Evolutionary conservation across 1,284 basidiomycete species (phyloP), one percentile per base, ranked within the genome.

Genomic region (Lentinula novae-zelandiae): DNA sequence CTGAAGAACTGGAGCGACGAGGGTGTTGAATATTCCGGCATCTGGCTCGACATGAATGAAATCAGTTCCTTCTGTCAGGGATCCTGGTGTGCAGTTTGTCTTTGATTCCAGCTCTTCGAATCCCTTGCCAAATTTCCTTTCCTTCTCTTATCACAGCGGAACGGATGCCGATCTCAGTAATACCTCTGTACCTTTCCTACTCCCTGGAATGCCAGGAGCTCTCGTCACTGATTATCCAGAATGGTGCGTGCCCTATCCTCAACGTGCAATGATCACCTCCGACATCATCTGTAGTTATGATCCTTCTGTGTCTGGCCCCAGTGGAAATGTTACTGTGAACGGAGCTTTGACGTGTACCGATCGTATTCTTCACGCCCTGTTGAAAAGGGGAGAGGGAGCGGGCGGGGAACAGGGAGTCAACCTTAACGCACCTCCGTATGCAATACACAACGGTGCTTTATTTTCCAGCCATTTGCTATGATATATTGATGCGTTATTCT

Each of bases 41-140:
- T 90, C 57, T 92, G 89, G 90, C 76, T 90, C 0, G 90, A 92
- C 70, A 89, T 90, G 86, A 89, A 89, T 58, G 87, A 89, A 65
- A 76, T 79, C 12, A 82, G 80, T 44, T 86, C 84, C 2, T 88
- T 89, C 70, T 88, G 86, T 69, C 75, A 80, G 57, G 77, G 81
- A 34, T 85, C 85, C 36, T 88, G 87, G 86, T 85, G 62, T 60
- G 80, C n/a, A 39, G 22, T n/a, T 22, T 15, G 22, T 13, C 38
- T 22, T 20, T 57, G 27, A 42, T 15, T 34, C 17, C 34, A 17
- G 22, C 20, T 46, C 9, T 2, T 39, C 3, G 27, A 27, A 46
- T 36, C 15, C 1, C 27, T 52, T 13, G 22, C 22, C 17, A n/a
- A 2, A 20, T 12, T 10, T 20, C n/a, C 17, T 46, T 42, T 46